Conservation (phyloP, 495 filamentous ascomycete genomes). For the Amphirosellinia nigrospora region DNA sequence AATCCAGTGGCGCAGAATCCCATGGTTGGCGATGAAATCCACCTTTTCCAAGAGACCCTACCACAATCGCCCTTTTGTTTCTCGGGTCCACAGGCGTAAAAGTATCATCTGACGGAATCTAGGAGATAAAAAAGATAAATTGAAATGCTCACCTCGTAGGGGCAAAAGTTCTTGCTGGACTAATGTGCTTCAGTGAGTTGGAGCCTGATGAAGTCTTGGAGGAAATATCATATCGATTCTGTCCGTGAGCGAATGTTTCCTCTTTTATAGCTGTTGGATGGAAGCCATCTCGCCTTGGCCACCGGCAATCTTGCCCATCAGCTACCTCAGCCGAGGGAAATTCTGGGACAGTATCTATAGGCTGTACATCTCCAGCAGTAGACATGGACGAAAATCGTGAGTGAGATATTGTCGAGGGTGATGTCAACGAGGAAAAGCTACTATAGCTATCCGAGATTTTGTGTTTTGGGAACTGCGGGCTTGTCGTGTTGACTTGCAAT, state of each 20-base stretch:
- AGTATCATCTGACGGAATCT: neutral
- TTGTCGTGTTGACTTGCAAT: conserved; percentile 31
- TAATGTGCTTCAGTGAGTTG: conserved; percentile 16
- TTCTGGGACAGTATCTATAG: conserved; percentile 24
- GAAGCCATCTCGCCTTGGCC: conserved; percentile 20
- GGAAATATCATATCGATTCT: conserved; percentile 23
- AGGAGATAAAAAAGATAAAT: neutral
- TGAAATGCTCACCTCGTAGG: conserved; percentile 28
- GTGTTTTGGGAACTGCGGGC: conserved; percentile 46
- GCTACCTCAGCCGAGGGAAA: conserved; percentile 21
- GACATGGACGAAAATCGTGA: conserved; percentile 52
- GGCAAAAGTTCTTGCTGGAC: conserved; percentile 23
- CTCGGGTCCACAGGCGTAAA: neutral
- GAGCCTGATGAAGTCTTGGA: conserved; percentile 33
- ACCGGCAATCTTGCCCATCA: conserved; percentile 16
- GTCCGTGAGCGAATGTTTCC: conserved; percentile 10
- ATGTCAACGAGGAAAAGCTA: conserved; percentile 47
- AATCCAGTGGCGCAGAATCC: neutral
- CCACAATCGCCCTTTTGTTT: neutral
- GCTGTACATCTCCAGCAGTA: conserved; percentile 41
- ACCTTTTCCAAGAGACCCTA: neutral
- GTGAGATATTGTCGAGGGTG: conserved; percentile 44
- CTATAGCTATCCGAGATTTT: conserved; percentile 49
- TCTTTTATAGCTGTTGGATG: conserved; percentile 18
- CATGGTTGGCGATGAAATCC: neutral